Evolutionary conservation across 495 filamentous ascomycete species (phyloP), one percentile per base, ranked within the genome.

Genomic region (Cercophora sp.): DNA sequence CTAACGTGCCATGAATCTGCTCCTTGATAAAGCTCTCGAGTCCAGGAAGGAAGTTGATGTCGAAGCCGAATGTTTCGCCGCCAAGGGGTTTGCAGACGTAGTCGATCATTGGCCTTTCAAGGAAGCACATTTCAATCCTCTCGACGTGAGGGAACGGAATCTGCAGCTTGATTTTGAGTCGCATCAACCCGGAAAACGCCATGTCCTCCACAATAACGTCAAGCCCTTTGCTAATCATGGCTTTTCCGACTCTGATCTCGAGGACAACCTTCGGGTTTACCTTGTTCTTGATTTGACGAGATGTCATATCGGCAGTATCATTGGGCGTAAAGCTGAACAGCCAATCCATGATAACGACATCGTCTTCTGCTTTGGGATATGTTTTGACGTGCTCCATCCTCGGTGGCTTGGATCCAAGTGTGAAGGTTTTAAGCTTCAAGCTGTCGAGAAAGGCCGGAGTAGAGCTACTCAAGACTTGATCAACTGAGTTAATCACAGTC

Each of bases 281-380:
- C 72, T 94, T 96, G 70, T 92, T 87, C 72, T 89, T 93, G 57
- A 94, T 66, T 63, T 99, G 93, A 37, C 86, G 84, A 18, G 83
- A 74, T 4, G 93, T 99, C 78, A 99, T 77, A 70, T 99, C 93
- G 53, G 86, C 82, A 8, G 79, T 86, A 67, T 99, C 93, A 59
- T 92, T 96, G 8, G 93, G 93, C 0, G 88, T 97, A 70, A 99
- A 99, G 73, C 91, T 96, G 71, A 99, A 97, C 59, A 95, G 91
- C 93, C 93, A 99, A 64, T 99, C 93, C 94, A 97, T 99, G 48
- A 97, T 80, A 35, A 99, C 88, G 48, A 86, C 86, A 61, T 99
- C 92, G 40, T 96, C 89, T 39, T 96, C 88, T 10, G 89, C 87
- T 71, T 95, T 96, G 22, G 93, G 91, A 59, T 97, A 97, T 5